Conservation (phyloP, 805 yeast species). For the Kluyveromyces nonfermentans region DNA sequence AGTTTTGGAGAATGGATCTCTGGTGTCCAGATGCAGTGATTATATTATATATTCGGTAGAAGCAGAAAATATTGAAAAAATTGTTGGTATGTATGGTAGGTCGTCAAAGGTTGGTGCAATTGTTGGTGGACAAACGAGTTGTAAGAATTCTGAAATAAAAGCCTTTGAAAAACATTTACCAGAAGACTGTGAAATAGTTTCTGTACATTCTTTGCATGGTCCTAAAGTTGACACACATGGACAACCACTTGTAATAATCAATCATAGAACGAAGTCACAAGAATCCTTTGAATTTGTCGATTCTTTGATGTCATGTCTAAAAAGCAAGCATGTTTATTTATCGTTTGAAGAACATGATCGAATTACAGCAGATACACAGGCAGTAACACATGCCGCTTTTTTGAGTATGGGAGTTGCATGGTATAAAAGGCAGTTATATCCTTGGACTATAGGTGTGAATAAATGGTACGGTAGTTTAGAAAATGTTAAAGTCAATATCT, state of each 20-base stretch:
- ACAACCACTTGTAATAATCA: constrained; percentile 83
- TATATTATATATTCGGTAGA: constrained; percentile 87
- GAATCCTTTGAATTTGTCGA: constrained; percentile 54
- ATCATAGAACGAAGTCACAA: constrained; percentile 51
- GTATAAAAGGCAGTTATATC: constrained; percentile 73
- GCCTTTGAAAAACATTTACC: constrained; percentile 79
- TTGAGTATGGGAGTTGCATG: constrained; percentile 96
- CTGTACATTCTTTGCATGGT: constrained; percentile 91
- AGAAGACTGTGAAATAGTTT: constrained; percentile 67
- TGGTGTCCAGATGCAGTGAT: constrained; percentile 73
- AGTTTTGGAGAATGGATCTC: constrained; percentile 70
- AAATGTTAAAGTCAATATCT: constrained; percentile 89
- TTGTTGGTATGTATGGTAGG: constrained; percentile 73
- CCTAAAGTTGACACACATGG: constrained; percentile 84
- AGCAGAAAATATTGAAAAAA: constrained; percentile 70
- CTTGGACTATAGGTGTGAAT: constrained; percentile 51
- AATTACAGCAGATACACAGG: constrained; percentile 97
- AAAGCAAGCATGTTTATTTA: constrained; percentile 67
- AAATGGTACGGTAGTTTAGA: constrained; percentile 92
- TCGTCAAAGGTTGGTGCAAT: constrained; percentile 80
- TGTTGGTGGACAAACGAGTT: constrained; percentile 97
- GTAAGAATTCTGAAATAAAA: constrained; percentile 80
- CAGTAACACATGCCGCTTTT: constrained; percentile 96
- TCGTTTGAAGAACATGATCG: constrained; percentile 85
- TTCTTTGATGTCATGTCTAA: constrained; percentile 55